Percentiles rank a stretch among this genome's conserved stretches.
Evolutionary conservation across 1,284 basidiomycete genomes (phyloP).

Genomic region (Heterobasidion irregulare): DNA sequence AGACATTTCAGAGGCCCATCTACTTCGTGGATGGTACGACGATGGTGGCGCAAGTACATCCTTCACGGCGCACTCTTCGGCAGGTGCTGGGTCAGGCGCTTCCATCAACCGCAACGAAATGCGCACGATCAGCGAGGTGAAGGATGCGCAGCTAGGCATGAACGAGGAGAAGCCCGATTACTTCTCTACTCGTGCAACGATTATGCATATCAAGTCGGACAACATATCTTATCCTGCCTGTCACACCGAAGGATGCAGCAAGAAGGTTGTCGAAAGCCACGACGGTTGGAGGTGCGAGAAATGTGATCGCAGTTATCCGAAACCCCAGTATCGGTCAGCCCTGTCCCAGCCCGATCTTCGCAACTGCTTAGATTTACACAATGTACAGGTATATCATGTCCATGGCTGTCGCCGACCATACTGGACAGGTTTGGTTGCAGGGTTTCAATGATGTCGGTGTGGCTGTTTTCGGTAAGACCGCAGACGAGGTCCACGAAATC

Average conservation of each 20-base stretch:
- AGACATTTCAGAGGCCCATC: slow-evolving; percentile 82
- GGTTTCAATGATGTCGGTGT: slow-evolving; percentile 94
- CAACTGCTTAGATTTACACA: neutral
- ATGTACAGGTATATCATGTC: slow-evolving; percentile 76
- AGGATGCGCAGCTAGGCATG: slow-evolving; percentile 72
- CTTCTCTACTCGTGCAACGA: slow-evolving; percentile 79
- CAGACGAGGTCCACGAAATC: slow-evolving; percentile 72
- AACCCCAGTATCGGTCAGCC: slow-evolving; percentile 73
- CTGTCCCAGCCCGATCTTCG: neutral
- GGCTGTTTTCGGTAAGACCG: slow-evolving; percentile 70
- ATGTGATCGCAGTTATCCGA: slow-evolving; percentile 69
- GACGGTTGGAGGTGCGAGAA: slow-evolving; percentile 90
- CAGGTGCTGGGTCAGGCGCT: slow-evolving; percentile 28
- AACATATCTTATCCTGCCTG: slow-evolving; percentile 91
- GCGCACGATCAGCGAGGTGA: slow-evolving; percentile 76
- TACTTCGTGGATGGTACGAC: slow-evolving; percentile 90
- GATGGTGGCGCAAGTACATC: slow-evolving; percentile 48
- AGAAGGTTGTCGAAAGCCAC: slow-evolving; percentile 77
- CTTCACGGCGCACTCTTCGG: slow-evolving; percentile 67
- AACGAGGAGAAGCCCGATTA: slow-evolving; percentile 69
- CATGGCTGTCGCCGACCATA: slow-evolving; percentile 85
- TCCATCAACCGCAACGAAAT: slow-evolving; percentile 65
- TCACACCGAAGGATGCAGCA: slow-evolving; percentile 75
- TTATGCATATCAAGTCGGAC: slow-evolving; percentile 87
- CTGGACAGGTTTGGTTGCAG: slow-evolving; percentile 87